Base-by-base conservation (phyloP, 2,329 filamentous ascomycete genomes). In the Penicillium sclerotiorum region DNA sequence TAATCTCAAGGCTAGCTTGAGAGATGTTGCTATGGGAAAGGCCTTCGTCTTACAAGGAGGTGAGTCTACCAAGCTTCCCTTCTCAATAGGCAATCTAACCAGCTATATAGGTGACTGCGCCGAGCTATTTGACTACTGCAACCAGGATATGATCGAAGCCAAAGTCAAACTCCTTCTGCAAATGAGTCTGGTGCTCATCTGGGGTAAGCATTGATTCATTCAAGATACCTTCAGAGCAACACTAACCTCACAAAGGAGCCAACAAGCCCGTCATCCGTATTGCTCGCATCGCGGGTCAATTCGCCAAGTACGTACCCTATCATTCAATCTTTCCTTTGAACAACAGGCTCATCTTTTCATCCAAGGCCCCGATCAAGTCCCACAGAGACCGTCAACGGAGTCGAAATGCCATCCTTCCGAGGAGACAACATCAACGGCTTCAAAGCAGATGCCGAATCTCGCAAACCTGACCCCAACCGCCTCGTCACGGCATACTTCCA, bases 81-180 rank as follows among this genome's bases (percentile, higher is more conserved):
- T n/a, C 22, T 20, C 13, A 6, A 20, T 45, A 11, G 21, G 41
- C 49, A 25, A 49, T 42, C 23, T 32, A 30, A 35, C 11, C 8
- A 13, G 30, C 12, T 17, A 15, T n/a, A n/a, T 30, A 74, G 72
- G 74, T 39, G 94, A 99, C 74, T 99, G 94, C 67, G 94, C 94
- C 13, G 94, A 99, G 76, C 82, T 97, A 8, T 99, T 99, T 66
- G 90, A 94, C 72, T 99, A 99, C 78, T 99, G 94, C 73, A 86
- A 89, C 62, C 87, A 91, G 69, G 82, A 83, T 12, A 88, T 89
- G 58, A 96, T 99, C 61, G 91, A 97, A 74, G 88, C 90, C 56
- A 99, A 97, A 79, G 90, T 97, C 72, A 97, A 97, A 76, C 83
- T 99, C 21, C 81, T 99, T 23, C 78, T 99, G 52, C 94, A 99